Evolutionary conservation across 176 grass and related monocot species (phyloP), one percentile per base, ranked within the genome.

Genomic region (Zoysia japonica): DNA sequence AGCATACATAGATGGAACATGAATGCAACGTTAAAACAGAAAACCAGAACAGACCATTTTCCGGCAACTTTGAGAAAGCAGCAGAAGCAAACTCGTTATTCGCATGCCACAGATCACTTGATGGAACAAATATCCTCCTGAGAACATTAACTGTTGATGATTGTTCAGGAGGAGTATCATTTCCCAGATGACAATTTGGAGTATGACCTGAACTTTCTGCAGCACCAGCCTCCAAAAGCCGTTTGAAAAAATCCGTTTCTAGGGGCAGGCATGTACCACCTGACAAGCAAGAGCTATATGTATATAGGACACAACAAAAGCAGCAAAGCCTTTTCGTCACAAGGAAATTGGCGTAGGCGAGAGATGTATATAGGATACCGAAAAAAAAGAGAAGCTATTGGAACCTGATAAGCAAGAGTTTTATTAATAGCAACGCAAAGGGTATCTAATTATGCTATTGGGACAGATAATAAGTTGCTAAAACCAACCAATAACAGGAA

Each of bases 181-280:
- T 88, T 83, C 88, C 85, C 9, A 67, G 82, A 82, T 78, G 70
- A 82, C 83, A 83, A 80, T 11, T 55, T 42, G 84, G 74, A 47
- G 72, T 75, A 80, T 68, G 71, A 71, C 83, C 85, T 10, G 83
- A 92, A 70, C 80, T 90, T 84, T 97, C 87, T 80, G 87, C 88
- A 39, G 83, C 82, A 82, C 91, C 82, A 77, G 87, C 87, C 86
- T 92, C 87, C 61, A 87, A 28, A 19, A 94, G 83, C 71, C 89
- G 85, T 54, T 70, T 88, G 37, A 90, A 76, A 70, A 92, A 92
- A 70, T 87, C 91, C 28, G 65, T 70, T 55, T 94, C 82, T 64
- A 70, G 55, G 37, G 53, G 37, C 71, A 70, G 76, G 75, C 82
- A 82, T 82, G 65, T 11, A 81, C 85, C 89, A 92, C 90, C 94